Percentiles rank a stretch among this genome's conserved stretches.
phyloP scores from a whole-genome alignment of 208 protist genomes.

The Leishmania lainsoni region DNA sequence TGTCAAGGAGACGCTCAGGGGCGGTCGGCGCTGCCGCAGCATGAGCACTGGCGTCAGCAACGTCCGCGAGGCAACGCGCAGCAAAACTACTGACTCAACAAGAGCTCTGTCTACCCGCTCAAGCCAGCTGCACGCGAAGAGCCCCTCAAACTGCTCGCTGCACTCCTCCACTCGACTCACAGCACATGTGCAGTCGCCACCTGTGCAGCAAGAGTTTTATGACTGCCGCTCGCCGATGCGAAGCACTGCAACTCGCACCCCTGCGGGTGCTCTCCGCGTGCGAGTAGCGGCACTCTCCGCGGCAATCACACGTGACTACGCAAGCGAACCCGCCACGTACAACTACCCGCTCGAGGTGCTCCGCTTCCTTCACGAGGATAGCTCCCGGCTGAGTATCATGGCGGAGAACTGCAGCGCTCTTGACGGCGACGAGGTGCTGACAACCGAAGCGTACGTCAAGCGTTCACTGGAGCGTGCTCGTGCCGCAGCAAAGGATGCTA shows the following conservation, averaged over 20 bases:
- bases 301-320: constrained; percentile 31
- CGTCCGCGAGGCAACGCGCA: background rate
- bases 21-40: constrained; percentile 8
- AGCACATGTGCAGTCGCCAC: background rate
- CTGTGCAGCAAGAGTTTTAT: background rate
- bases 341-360: constrained; percentile 52
- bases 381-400: constrained; percentile 53
- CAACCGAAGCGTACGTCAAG: constrained; percentile 44
- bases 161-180: background rate
- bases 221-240: background rate
- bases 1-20: background rate
- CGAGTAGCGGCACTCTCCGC: constrained; percentile 41
- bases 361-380: constrained; percentile 59
- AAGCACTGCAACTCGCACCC: background rate
- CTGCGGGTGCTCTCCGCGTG: constrained; percentile 19
- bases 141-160: background rate
- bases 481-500: constrained; percentile 28
- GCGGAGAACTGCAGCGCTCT: constrained; percentile 39
- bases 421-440: constrained; percentile 18
- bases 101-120: background rate
- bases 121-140: background rate
- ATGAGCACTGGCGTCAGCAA: background rate
- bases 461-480: constrained; percentile 35
- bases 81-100: background rate
- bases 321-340: constrained; percentile 25